Evolutionary conservation across 1,284 basidiomycete genomes (phyloP), one percentile per base, ranked within the genome.

Genomic region (Cryptococcus maquisensis): DNA sequence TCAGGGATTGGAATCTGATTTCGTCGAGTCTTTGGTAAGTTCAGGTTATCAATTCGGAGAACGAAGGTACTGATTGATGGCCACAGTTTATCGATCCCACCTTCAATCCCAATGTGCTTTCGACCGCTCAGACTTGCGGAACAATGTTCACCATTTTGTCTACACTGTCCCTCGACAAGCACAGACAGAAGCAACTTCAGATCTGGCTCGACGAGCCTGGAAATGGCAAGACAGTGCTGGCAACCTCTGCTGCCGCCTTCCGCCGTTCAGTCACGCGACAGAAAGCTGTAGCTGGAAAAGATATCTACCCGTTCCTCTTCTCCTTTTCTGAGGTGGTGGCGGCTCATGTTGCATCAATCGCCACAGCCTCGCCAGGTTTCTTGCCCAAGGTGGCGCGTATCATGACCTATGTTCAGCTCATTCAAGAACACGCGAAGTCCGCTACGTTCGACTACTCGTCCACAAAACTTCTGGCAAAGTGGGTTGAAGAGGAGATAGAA

Each of bases 381-480:
- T 21, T 56, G 20, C 53, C 58, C 13, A 24, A 49, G 16, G 51
- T 66, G 3, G 63, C 65, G 24, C 46, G 52, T 23, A 46, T 64
- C n/a, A 49, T 47, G 6, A 45, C 64, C 4, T 56, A 62, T 21
- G 46, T 67, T 2, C 16, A 42, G 10, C 51, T 72, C 18, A 61
- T 78, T 39, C 73, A 76, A 60, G 57, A 65, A 10, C 67, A 71
- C 52, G 66, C 65, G 35, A 58, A 59, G 24, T 42, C 47, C 1
- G 47, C 61, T 8, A 62, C 65, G 1, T 75, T 78, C 59, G 76
- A 79, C 58, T 79, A 77, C 59, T 79, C 79, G 9, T 71, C 78
- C 1, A 68, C 78, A 10, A 75, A 75, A 54, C 68, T 79, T 20
- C 65, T 81, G 5, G 72, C 73, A 5, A 53, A 59, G 0, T 74